phyloP scores from a whole-genome alignment of 2,329 filamentous ascomycete species.

The Colletotrichum karsti region DNA sequence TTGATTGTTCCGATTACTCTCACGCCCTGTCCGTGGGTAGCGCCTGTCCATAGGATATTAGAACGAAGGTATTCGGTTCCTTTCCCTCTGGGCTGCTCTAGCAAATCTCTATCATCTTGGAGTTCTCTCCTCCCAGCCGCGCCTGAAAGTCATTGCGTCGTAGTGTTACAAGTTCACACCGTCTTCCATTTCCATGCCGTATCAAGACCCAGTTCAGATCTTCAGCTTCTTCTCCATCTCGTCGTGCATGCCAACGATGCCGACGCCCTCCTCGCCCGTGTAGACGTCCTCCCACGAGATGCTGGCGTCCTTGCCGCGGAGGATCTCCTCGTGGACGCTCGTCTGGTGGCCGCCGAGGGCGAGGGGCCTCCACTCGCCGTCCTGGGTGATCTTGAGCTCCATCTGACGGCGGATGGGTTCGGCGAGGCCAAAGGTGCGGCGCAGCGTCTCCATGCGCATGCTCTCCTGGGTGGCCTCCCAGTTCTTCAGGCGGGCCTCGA shows the following conservation, averaged over 20 bases:
- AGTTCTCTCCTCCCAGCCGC: background rate
- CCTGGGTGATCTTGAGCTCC: constrained; percentile 89
- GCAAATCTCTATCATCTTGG: constrained; percentile 4
- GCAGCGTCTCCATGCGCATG: constrained; percentile 87
- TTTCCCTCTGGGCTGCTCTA: constrained; percentile 2
- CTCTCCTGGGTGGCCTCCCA: constrained; percentile 92
- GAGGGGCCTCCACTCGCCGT: constrained; percentile 82
- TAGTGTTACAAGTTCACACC: constrained; percentile 18
- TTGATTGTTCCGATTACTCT: constrained; percentile 28
- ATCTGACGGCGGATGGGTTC: constrained; percentile 93
- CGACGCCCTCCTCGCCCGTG: constrained; percentile 77
- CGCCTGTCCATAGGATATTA: constrained; percentile 29
- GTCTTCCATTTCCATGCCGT: constrained; percentile 34
- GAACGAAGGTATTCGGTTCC: constrained; percentile 25
- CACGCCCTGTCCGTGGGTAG: constrained; percentile 28
- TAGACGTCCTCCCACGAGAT: constrained; percentile 96
- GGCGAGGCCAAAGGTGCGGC: constrained; percentile 88
- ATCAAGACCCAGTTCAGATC: constrained; percentile 58
- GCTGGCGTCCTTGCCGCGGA: constrained; percentile 79
- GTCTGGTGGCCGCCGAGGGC: constrained; percentile 68
- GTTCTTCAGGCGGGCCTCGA: constrained; percentile 86
- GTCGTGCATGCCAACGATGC: constrained; percentile 79
- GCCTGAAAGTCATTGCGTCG: constrained; percentile 5
- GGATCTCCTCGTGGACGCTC: constrained; percentile 88
- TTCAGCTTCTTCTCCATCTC: constrained; percentile 94